A percentile compares a stretch with the other conserved stretches of the same genome.
These are phyloP conservation scores for Leccinum solheimii DNA, from an alignment of 1,284 basidiomycete genomes.

Conservation along the genomic window DNA sequence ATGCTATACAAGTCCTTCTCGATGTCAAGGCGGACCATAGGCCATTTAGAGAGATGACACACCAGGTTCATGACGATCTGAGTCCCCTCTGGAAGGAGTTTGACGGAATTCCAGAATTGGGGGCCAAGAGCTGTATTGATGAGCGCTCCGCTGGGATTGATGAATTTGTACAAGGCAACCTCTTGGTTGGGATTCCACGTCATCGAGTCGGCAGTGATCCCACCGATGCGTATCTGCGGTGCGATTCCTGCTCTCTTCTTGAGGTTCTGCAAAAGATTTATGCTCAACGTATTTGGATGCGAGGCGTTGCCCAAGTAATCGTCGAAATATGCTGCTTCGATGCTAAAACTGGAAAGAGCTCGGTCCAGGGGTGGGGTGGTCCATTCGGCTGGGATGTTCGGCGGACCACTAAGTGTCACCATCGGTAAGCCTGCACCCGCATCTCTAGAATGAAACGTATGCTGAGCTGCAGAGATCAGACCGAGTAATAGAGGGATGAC, in stretches of 20 bases:
- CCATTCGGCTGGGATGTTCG: slow-evolving; percentile 40
- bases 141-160: slow-evolving; percentile 29
- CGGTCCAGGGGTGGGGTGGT: slow-evolving; percentile 45
- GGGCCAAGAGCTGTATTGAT: slow-evolving; percentile 51
- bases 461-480: slow-evolving; percentile 11
- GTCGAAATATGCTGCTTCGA: slow-evolving; percentile 40
- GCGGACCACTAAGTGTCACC: slow-evolving; percentile 42
- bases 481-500: slow-evolving; percentile 1
- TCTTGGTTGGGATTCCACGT: slow-evolving; percentile 43
- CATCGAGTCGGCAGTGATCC: slow-evolving; percentile 54
- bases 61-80: slow-evolving; percentile 48
- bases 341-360: slow-evolving; percentile 50
- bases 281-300: slow-evolving; percentile 43
- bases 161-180: slow-evolving; percentile 44
- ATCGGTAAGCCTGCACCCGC: background rate
- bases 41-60: slow-evolving; percentile 3
- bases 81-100: slow-evolving; percentile 45
- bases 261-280: slow-evolving; percentile 45
- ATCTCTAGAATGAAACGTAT: slow-evolving; percentile 8
- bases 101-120: slow-evolving; percentile 47
- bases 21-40: background rate
- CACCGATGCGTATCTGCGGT: slow-evolving; percentile 49
- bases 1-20: slow-evolving; percentile 44
- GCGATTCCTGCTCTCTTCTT: slow-evolving; percentile 44
- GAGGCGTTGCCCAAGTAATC: slow-evolving; percentile 47